phyloP scores from a whole-genome alignment of 2,329 filamentous ascomycete genomes.

The Botrytis cinerea region DNA sequence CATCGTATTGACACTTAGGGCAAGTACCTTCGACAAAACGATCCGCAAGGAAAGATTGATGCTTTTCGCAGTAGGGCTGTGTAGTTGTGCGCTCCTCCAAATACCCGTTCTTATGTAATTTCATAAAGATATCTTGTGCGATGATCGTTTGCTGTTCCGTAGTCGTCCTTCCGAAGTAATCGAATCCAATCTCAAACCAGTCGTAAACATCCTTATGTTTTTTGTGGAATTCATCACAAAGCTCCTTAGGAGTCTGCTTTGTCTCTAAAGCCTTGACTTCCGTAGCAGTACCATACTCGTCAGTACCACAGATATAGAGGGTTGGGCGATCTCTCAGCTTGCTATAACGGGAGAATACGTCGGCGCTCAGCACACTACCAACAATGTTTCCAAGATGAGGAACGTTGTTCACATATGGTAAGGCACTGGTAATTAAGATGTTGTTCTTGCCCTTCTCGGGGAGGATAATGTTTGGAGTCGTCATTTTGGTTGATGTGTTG shows the following conservation, averaged over 20 bases:
- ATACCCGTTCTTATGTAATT: conserved; percentile 85
- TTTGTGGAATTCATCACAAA: conserved; percentile 91
- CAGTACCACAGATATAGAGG: conserved; percentile 83
- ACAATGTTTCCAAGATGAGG: conserved; percentile 89
- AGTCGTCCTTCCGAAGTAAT: conserved; percentile 91
- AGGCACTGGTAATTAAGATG: conserved; percentile 85
- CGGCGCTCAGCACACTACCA: conserved; percentile 83
- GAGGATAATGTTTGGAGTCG: conserved; percentile 49
- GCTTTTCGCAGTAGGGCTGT: conserved; percentile 86
- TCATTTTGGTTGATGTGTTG: conserved; percentile 32
- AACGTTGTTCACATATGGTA: conserved; percentile 80
- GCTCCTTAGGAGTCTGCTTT: conserved; percentile 74
- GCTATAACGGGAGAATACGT: conserved; percentile 81
- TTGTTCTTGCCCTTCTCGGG: conserved; percentile 77
- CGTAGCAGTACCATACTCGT: conserved; percentile 95
- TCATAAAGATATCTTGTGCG: conserved; percentile 84
- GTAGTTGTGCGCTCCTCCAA: conserved; percentile 83
- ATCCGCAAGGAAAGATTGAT: conserved; percentile 78
- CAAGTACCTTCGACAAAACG: conserved; percentile 82
- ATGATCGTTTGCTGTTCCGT: conserved; percentile 89
- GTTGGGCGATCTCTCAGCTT: conserved; percentile 78
- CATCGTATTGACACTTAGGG: conserved; percentile 70
- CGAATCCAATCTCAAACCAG: conserved; percentile 95
- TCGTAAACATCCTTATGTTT: conserved; percentile 90
- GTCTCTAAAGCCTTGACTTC: conserved; percentile 95